These are phyloP conservation scores for Cymbomonas tetramitiformis DNA, from an alignment of 139 green algal genomes.

Conservation along the genomic window DNA sequence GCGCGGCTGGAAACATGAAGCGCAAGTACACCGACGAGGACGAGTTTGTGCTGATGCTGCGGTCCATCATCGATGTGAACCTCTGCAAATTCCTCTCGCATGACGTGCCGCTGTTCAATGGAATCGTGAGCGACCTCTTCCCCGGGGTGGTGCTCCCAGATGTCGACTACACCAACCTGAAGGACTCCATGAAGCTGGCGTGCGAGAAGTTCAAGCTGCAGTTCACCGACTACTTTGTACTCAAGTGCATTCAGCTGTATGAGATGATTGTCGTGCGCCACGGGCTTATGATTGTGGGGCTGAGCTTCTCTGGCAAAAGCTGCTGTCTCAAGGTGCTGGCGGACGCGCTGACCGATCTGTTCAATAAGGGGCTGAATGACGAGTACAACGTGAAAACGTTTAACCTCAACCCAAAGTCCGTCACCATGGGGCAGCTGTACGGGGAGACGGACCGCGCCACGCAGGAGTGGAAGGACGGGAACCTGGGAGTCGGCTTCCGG, in stretches of 20 bases:
- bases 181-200: conserved; percentile 24
- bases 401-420: conserved; percentile 27
- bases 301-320: conserved; percentile 40
- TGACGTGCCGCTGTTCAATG: conserved; percentile 49
- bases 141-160: conserved; percentile 40
- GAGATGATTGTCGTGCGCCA: conserved; percentile 68
- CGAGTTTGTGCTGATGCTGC: conserved; percentile 32
- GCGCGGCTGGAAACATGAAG: conserved; percentile 29
- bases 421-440: conserved; percentile 34
- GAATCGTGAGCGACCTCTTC: conserved; percentile 43
- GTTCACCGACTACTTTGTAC: conserved; percentile 48
- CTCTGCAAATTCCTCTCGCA: conserved; percentile 70
- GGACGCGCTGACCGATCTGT: conserved; percentile 38
- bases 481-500: conserved; percentile 31
- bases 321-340: conserved; percentile 36
- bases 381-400: conserved; percentile 22
- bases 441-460: conserved; percentile 23
- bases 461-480: conserved; percentile 32
- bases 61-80: conserved; percentile 35
- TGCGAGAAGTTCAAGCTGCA: conserved; percentile 44
- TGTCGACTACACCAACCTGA: conserved; percentile 30
- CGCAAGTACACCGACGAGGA: conserved; percentile 26
- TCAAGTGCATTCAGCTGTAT: conserved; percentile 65
- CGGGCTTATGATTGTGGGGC: conserved; percentile 42
- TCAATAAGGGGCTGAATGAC: conserved; percentile 27